Evolutionary conservation across 257 asterid species (phyloP), one percentile per base, ranked within the genome.

Genomic region (Nicotiana tomentosiformis): DNA sequence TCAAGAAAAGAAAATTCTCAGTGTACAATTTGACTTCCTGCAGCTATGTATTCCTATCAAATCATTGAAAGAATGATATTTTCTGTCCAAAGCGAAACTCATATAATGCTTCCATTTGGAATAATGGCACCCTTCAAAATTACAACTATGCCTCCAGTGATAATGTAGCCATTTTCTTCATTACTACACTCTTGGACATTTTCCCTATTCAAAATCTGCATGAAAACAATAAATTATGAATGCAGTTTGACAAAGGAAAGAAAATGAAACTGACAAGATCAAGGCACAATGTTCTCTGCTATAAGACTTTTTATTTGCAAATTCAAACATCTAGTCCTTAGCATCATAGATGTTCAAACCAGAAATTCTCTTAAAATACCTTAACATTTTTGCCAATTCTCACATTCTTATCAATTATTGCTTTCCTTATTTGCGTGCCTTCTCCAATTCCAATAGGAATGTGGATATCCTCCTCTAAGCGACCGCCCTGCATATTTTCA

Each of bases 331-430:
- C 61, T 72, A 5, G 23, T 72, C 4, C 5, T 65, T 30, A 62
- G 37, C 16, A 26, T 65, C 43, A 30, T 65, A 15, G 43, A 66
- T 66, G 79, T 49, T 66, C 10, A 74, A 70, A 51, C 17, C 33
- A 29, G 29, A 46, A 37, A n/a, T 87, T 79, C 46, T 18, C 46
- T 23, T 81, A 57, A 53, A 55, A 67, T 87, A 94, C 98, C 97
- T 82, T 87, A 10, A 94, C 98, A 93, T 93, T 89, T 84, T 88
- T 92, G 81, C 98, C 98, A 66, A 94, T 94, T 85, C 94, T 92
- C 86, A 93, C 95, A 79, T 93, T 91, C 89, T 93, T 93, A 81
- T 93, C 97, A 1, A 95, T 60, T 69, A 95, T 95, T 46, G 97
- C 93, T 82, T 89, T 91, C 91, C 87, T 90, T 78, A 93, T 85